Evolutionary conservation across 2,329 filamentous ascomycete genomes (phyloP).

Genomic region (Pseudocercospora crystallina): DNA sequence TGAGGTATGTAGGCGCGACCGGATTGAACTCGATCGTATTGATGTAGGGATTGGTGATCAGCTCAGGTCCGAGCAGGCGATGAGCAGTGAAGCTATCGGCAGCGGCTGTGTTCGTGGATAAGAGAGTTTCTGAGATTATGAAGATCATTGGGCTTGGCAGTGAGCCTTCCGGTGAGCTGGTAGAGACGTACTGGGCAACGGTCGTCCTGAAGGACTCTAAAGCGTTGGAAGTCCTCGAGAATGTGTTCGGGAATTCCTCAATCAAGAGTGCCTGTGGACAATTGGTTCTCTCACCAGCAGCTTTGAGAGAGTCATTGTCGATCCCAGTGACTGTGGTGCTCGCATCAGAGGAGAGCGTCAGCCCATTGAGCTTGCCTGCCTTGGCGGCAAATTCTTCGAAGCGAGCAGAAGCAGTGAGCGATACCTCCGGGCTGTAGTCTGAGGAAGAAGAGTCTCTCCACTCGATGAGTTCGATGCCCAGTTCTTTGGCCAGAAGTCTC

Average conservation of each 20-base stretch:
- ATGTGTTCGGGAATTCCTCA: conserved; percentile 54
- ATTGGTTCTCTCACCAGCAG: no score
- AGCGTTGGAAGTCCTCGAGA: conserved; percentile 44
- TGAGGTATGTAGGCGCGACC: conserved; percentile 80
- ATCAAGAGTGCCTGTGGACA: conserved; percentile 42
- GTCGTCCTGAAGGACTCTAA: conserved; percentile 64
- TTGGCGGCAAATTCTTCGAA: conserved; percentile 91
- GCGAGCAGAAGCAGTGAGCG: conserved; percentile 70
- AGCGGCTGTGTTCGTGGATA: conserved; percentile 80
- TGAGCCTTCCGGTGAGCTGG: conserved; percentile 30
- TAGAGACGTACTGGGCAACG: conserved; percentile 71
- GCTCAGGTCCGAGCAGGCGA: conserved; percentile 80
- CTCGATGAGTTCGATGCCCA: conserved; percentile 76
- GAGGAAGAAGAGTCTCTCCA: conserved; percentile 81
- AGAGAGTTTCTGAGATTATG: conserved; percentile 84
- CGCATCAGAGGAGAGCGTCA: conserved; percentile 49
- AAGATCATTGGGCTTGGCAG: conserved; percentile 68
- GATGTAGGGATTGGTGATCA: conserved; percentile 76
- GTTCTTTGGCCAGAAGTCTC: conserved; percentile 70
- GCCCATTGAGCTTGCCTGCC: conserved; percentile 74
- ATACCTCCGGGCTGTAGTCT: conserved; percentile 59
- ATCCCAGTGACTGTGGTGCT: no score
- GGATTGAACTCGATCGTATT: conserved; percentile 88
- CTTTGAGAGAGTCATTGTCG: no score
- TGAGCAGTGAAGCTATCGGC: conserved; percentile 93